phyloP scores from a whole-genome alignment of 305 asterid species.

The Solanum hybrid region DNA sequence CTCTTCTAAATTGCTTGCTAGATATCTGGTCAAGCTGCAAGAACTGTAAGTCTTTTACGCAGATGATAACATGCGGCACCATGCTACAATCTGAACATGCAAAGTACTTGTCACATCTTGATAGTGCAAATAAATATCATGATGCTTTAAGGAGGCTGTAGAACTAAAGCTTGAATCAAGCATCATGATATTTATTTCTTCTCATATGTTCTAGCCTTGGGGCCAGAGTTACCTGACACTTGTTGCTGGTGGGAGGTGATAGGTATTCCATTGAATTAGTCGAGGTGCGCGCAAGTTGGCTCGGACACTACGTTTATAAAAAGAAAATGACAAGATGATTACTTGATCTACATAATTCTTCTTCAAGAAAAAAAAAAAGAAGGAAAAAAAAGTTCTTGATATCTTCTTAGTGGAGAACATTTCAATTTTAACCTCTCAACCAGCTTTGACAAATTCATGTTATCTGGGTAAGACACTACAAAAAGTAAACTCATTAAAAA shows the following conservation, averaged over 20 bases:
- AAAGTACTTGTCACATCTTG: neutral
- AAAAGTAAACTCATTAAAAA: neutral
- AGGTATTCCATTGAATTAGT: neutral
- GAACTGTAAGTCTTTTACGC: neutral
- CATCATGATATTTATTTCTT: neutral
- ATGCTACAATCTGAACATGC: neutral
- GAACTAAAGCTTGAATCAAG: neutral
- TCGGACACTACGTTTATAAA: neutral
- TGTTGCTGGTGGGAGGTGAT: neutral
- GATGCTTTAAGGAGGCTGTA: neutral
- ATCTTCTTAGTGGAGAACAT: neutral
- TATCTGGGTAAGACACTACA: neutral
- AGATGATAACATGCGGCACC: neutral
- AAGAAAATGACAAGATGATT: neutral
- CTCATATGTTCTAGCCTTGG: neutral
- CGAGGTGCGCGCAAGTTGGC: neutral
- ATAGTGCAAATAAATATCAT: neutral
- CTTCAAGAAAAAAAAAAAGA: neutral
- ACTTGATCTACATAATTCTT: neutral
- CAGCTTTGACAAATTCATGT: neutral
- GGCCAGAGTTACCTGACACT: neutral
- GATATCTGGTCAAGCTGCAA: neutral
- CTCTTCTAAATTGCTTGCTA: neutral
- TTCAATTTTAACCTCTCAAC: neutral
- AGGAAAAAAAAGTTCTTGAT: neutral